Evolutionary conservation across 805 yeast species (phyloP), one percentile per base, ranked within the genome.

Genomic region (Pichia scutulata): DNA sequence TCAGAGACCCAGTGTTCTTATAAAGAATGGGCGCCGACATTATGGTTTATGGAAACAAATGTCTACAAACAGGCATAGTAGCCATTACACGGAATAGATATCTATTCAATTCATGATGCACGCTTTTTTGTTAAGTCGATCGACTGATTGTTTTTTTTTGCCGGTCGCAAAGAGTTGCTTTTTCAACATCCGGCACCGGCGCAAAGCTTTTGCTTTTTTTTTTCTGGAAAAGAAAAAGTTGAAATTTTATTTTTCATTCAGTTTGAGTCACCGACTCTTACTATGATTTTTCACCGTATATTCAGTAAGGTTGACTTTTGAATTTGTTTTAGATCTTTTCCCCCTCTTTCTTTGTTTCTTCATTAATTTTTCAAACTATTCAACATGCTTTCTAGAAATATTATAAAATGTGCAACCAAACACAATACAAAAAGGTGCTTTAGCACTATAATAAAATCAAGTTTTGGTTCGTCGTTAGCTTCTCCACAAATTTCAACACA

Each of bases 1-100:
- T 78, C 16, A 82, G 71, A 1, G 78, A 61, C 25, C 57, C 58
- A 22, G 59, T 59, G 25, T 58, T 53, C 26, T 64, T 53, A 43
- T 59, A 64, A 13, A 61, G 46, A 24, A 62, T 9, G 1, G 26
- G 39, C 5, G 19, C 37, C 21, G 49, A 14, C 49, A 47, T 46
- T n/a, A 4, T 19, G 21, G 22, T 5, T 3, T 12, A 7, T 6
- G 37, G 10, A 10, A 7, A 12, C 9, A 37, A 36, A 19, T 5
- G 30, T 12, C 13, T 7, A 7, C 12, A 19, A 21, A 39, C 37
- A 16, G 33, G n/a, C n/a, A n/a, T n/a, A n/a, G n/a, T n/a, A n/a
- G n/a, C n/a, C n/a, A n/a, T n/a, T n/a, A n/a, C n/a, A n/a, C 7
- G n/a, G 12, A 28, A 28, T n/a, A 13, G 12, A 28, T 13, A 28